Evolutionary conservation across 768 basidiomycete genomes (phyloP).

Genomic region (Hypholoma fasciculare): DNA sequence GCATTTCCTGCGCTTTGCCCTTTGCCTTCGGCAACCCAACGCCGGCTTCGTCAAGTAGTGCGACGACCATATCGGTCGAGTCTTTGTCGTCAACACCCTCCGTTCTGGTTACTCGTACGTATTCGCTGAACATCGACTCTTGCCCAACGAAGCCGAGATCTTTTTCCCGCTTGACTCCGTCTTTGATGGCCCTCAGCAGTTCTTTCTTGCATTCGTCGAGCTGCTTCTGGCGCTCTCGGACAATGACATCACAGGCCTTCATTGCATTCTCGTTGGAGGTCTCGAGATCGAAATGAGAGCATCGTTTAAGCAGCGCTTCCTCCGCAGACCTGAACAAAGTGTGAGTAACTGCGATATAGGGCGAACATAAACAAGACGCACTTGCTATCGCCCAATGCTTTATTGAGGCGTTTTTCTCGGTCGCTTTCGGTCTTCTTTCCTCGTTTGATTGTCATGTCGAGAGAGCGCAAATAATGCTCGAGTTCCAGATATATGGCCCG

Average conservation of each 20-base stretch:
- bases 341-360: neutral
- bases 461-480: constrained; percentile 87
- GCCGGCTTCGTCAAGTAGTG: constrained; percentile 61
- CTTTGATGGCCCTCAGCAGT: constrained; percentile 62
- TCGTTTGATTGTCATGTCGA: constrained; percentile 81
- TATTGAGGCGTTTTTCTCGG: constrained; percentile 82
- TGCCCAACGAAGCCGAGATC: constrained; percentile 58
- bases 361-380: constrained; percentile 36
- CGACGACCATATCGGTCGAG: constrained; percentile 59
- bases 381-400: constrained; percentile 89
- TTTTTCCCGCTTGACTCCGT: constrained; percentile 70
- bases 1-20: constrained; percentile 55
- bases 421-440: constrained; percentile 76
- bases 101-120: constrained; percentile 64
- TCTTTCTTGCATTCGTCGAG: constrained; percentile 78
- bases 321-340: constrained; percentile 66
- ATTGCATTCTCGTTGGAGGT: constrained; percentile 73
- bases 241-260: constrained; percentile 92
- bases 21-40: constrained; percentile 49
- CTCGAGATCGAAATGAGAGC: constrained; percentile 92
- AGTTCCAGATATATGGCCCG: constrained; percentile 93
- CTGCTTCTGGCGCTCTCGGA: constrained; percentile 77
- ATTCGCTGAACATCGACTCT: constrained; percentile 82
- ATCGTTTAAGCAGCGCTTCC: constrained; percentile 92
- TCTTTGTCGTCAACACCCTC: constrained; percentile 82